phyloP scores from a whole-genome alignment of 164 flowering plant genomes.

The Vitis rotundifolia region DNA sequence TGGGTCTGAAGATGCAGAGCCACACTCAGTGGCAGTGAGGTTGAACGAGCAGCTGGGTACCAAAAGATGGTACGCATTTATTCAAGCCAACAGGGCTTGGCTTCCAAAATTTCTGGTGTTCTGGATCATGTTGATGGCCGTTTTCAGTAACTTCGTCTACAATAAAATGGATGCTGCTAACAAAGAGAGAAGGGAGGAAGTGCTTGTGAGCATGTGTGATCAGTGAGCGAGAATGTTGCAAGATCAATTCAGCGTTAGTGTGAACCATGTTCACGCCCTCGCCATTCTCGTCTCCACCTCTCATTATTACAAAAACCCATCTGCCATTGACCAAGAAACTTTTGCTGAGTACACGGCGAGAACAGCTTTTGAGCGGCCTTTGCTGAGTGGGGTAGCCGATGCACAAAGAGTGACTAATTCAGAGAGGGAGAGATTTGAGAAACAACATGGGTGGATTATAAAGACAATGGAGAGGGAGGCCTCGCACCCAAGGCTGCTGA shows the following conservation, averaged over 20 bases:
- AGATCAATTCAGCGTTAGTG: constrained; percentile 89
- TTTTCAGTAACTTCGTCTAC: constrained; percentile 34
- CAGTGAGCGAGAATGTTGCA: constrained; percentile 89
- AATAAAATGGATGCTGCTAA: constrained; percentile 41
- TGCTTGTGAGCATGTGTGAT: constrained; percentile 76
- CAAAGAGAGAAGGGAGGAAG: constrained; percentile 64
- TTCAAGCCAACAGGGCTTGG: constrained; percentile 42
- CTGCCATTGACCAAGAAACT: constrained; percentile 90
- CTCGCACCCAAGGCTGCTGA: too few species aligned
- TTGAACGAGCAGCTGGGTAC: constrained; percentile 43
- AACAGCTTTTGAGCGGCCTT: constrained; percentile 87
- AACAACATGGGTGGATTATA: constrained; percentile 79
- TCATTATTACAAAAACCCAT: constrained; percentile 70
- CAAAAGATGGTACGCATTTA: constrained; percentile 36
- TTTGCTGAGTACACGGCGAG: constrained; percentile 88
- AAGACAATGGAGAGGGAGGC: constrained; percentile 81
- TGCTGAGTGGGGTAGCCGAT: constrained; percentile 86
- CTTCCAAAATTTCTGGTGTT: constrained; percentile 37
- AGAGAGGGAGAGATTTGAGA: constrained; percentile 78
- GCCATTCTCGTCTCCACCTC: constrained; percentile 89
- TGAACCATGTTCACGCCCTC: constrained; percentile 91
- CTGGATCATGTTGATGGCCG: constrained; percentile 42
- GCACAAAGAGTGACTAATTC: constrained; percentile 71
- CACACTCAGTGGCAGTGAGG: constrained; percentile 45
- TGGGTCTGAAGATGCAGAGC: constrained; percentile 42